Conservation (phyloP, 2,329 filamentous ascomycete species). For the Geosmithia flava region DNA sequence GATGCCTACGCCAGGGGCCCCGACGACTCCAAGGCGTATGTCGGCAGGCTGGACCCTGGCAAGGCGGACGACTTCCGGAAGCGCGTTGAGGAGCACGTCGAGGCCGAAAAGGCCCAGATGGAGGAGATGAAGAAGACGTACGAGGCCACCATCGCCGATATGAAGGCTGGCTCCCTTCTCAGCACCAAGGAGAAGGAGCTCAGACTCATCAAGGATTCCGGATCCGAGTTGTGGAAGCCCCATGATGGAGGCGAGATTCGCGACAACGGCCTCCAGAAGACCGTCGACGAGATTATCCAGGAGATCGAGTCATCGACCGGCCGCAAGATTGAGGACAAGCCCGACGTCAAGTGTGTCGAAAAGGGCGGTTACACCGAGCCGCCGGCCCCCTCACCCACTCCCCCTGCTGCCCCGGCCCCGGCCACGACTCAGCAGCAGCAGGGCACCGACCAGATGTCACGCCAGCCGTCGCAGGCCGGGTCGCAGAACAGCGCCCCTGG, state of each 20-base stretch:
- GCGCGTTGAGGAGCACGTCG: conserved; percentile 60
- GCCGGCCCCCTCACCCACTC: conserved; percentile 32
- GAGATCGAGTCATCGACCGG: conserved; percentile 63
- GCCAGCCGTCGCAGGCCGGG: conserved; percentile 39
- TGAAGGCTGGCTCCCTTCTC: conserved; percentile 59
- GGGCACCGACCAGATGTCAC: conserved; percentile 25
- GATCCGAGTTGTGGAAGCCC: conserved; percentile 47
- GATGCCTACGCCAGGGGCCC: conserved; percentile 30
- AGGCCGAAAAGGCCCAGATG: conserved; percentile 67
- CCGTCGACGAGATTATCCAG: conserved; percentile 60
- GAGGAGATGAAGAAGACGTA: conserved; percentile 75
- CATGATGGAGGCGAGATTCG: conserved; percentile 35
- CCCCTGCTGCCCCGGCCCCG: no score
- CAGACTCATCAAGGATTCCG: conserved; percentile 49
- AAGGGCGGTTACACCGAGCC: conserved; percentile 62
- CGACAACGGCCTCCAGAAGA: conserved; percentile 30
- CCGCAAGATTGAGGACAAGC: conserved; percentile 51
- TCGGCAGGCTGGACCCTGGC: conserved; percentile 54
- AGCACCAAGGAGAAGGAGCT: conserved; percentile 67
- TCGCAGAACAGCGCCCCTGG: conserved; percentile 44
- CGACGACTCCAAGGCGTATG: conserved; percentile 41
- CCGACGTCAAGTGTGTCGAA: conserved; percentile 58
- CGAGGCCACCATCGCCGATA: conserved; percentile 58
- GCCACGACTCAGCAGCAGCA: conserved; percentile 6
- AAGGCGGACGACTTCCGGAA: conserved; percentile 76